Conservation (phyloP, 768 basidiomycete species). For the Russula virescens region DNA sequence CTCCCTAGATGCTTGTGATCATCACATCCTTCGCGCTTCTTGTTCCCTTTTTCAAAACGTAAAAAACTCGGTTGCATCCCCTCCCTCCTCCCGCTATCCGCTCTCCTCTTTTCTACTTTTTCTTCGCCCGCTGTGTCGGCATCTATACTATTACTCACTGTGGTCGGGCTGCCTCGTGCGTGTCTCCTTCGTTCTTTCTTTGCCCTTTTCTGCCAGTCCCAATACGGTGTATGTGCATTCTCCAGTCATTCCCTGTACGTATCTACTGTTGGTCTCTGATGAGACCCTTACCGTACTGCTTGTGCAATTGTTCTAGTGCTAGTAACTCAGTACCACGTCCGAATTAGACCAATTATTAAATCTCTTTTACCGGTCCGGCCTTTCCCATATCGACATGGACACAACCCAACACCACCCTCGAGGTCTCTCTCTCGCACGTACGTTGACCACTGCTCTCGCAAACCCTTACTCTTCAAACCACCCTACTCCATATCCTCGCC, state of each 20-base stretch:
- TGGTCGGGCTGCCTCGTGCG: slow-evolving; percentile 14
- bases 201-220: slow-evolving; percentile 2
- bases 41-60: slow-evolving; percentile 8
- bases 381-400: not conserved
- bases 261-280: slow-evolving; percentile 21
- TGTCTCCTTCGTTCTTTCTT: slow-evolving; percentile 13
- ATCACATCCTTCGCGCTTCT: slow-evolving; percentile 14
- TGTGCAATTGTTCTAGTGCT: slow-evolving; percentile 25
- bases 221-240: slow-evolving; percentile 20
- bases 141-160: not conserved
- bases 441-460: slow-evolving; percentile 26
- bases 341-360: slow-evolving; percentile 17
- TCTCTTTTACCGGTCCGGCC: not conserved
- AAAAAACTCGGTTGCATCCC: slow-evolving; percentile 12
- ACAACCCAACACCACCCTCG: no score
- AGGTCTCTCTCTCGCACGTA: slow-evolving; percentile 21
- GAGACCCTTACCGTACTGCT: slow-evolving; percentile 24
- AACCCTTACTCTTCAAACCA: slow-evolving; percentile 28
- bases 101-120: not conserved
- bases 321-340: slow-evolving; percentile 18
- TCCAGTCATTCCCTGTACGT: slow-evolving; percentile 23
- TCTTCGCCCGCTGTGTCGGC: slow-evolving; percentile 12
- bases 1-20: slow-evolving; percentile 11
- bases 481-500: slow-evolving; percentile 5
- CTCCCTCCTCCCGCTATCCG: not conserved